Conservation (phyloP, 805 yeast genomes). For the Hanseniaspora occidentalis region DNA sequence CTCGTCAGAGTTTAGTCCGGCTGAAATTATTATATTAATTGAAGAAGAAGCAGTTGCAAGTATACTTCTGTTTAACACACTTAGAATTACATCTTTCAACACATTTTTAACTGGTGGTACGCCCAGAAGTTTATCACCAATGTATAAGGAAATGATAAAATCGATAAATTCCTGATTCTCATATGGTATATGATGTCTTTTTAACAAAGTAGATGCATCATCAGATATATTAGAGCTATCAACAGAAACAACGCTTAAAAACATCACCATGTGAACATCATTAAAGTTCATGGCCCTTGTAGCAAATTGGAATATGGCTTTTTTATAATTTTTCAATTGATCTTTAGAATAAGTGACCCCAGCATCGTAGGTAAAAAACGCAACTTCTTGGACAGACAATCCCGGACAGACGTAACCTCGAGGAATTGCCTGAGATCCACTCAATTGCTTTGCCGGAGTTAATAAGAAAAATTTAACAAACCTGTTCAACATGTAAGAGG, state of each 20-base stretch:
- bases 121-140: conserved; percentile 32
- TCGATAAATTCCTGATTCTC: conserved; percentile 36
- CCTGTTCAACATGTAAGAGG: conserved; percentile 31
- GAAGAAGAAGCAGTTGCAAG: conserved; percentile 31
- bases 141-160: conserved; percentile 34
- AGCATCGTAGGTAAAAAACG: conserved; percentile 56
- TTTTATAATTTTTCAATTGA: conserved; percentile 32
- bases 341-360: conserved; percentile 45
- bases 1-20: conserved; percentile 45
- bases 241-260: conserved; percentile 49
- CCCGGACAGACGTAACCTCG: conserved; percentile 49
- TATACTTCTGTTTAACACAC: conserved; percentile 38
- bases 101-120: conserved; percentile 41
- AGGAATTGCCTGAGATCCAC: conserved; percentile 27
- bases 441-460: conserved; percentile 30
- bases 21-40: conserved; percentile 38
- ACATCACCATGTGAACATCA: conserved; percentile 29
- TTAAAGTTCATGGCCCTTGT: conserved; percentile 28
- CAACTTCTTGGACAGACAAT: conserved; percentile 38
- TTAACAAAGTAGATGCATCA: conserved; percentile 36
- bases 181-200: conserved; percentile 37
- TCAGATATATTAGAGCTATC: conserved; percentile 48
- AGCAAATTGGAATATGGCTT: conserved; percentile 25
- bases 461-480: conserved; percentile 48
- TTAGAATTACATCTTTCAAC: conserved; percentile 45